Evolutionary conservation across 495 filamentous ascomycete genomes (phyloP).

Genomic region (Aspergillus sclerotioniger): DNA sequence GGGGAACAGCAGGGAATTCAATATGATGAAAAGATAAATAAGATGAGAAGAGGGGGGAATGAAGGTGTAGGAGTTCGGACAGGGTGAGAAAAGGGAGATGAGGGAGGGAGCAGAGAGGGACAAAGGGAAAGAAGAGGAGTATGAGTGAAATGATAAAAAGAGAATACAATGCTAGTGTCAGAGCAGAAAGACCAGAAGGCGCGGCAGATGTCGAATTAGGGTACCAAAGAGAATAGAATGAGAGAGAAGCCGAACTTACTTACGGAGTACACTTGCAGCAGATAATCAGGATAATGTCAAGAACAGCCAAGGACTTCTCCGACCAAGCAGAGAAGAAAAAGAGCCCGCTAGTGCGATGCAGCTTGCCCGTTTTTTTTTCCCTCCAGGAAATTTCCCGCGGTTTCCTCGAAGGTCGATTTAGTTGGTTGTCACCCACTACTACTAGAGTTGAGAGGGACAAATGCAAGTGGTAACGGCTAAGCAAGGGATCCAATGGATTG

Average conservation of each 20-base stretch:
- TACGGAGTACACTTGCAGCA: conserved; percentile 17
- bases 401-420: conserved; percentile 1
- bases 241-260: conserved; percentile 7
- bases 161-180: conserved; percentile 11
- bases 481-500: conserved; percentile 26
- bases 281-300: conserved; percentile 7
- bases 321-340: conserved; percentile 18
- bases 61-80: not conserved
- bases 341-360: conserved; percentile 30
- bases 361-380: conserved; percentile 25
- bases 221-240: not conserved
- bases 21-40: not conserved
- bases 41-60: not conserved
- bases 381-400: conserved; percentile 22
- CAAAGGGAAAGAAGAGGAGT: conserved; percentile 14
- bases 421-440: conserved; percentile 11
- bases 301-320: conserved; percentile 9
- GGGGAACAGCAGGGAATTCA: conserved; percentile 1
- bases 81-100: not conserved
- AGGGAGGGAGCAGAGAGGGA: conserved; percentile 5
- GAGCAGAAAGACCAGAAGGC: conserved; percentile 1
- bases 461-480: conserved; percentile 21
- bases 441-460: conserved; percentile 9
- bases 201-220: not conserved
- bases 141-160: conserved; percentile 5